These are phyloP conservation scores for Teratosphaeria destructans DNA, from an alignment of 2,329 filamentous ascomycete species.

Conservation along the genomic window DNA sequence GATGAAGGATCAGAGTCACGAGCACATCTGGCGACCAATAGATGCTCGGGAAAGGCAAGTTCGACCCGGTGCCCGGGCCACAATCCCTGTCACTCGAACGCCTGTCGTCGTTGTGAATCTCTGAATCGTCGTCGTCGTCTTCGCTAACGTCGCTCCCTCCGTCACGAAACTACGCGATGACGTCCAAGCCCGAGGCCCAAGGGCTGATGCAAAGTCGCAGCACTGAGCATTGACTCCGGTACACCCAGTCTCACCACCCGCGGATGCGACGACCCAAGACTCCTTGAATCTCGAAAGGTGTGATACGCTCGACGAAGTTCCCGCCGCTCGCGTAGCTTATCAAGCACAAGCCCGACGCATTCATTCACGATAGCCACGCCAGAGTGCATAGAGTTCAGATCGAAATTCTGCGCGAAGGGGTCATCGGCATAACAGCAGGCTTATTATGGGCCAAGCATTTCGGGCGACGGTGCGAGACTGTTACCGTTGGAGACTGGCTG, in stretches of 20 bases:
- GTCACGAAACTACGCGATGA: background rate
- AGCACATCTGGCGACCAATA: background rate
- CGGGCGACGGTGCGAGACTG: background rate
- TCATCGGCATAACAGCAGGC: background rate
- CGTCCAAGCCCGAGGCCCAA: background rate
- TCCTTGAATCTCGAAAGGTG: background rate
- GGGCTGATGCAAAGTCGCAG: background rate
- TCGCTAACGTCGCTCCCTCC: background rate
- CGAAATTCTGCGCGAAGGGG: background rate
- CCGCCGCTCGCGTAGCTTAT: background rate
- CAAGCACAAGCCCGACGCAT: background rate
- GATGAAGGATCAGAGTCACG: background rate
- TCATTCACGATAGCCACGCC: no score
- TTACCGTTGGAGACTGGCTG: no score
- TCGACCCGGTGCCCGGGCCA: background rate
- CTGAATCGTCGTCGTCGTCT: background rate
- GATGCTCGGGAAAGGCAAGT: background rate
- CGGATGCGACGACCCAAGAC: background rate
- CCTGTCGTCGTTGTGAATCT: no score
- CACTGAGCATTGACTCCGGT: background rate
- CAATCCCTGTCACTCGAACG: background rate
- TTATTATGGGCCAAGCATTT: background rate
- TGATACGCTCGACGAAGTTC: background rate
- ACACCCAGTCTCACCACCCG: background rate
- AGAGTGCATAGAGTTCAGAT: background rate